Conservation (phyloP, 2,329 filamentous ascomycete species). For the Hypoxylon sp. region DNA sequence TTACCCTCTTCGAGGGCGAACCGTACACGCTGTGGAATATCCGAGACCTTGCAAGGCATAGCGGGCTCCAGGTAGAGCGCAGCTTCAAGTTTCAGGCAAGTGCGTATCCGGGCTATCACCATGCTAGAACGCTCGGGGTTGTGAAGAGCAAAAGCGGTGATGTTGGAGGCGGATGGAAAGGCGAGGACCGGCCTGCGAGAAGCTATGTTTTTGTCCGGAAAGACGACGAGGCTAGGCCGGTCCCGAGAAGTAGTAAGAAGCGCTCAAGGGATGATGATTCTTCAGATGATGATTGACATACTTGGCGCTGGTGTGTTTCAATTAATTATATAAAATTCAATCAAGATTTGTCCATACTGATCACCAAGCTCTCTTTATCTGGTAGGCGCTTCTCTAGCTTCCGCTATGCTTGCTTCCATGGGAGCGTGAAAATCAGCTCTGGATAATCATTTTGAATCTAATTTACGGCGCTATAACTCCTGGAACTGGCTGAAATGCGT, state of each 20-base stretch:
- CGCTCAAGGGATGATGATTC: slow-evolving; percentile 53
- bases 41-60: slow-evolving; percentile 85
- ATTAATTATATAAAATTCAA: background rate
- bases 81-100: slow-evolving; percentile 78
- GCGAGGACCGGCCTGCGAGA: slow-evolving; percentile 67
- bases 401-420: background rate
- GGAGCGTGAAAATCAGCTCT: background rate
- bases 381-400: background rate
- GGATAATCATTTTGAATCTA: background rate
- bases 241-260: slow-evolving; percentile 50
- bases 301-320: background rate
- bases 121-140: slow-evolving; percentile 80
- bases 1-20: slow-evolving; percentile 93
- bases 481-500: background rate
- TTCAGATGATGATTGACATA: slow-evolving; percentile 44
- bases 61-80: slow-evolving; percentile 76
- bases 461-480: background rate
- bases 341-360: background rate
- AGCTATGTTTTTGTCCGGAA: slow-evolving; percentile 75
- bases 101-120: slow-evolving; percentile 80
- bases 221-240: slow-evolving; percentile 61
- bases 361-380: background rate
- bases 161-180: slow-evolving; percentile 64
- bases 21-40: slow-evolving; percentile 98
- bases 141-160: slow-evolving; percentile 65